phyloP scores from a whole-genome alignment of 345 rosid genomes.

The Anacardium occidentale region DNA sequence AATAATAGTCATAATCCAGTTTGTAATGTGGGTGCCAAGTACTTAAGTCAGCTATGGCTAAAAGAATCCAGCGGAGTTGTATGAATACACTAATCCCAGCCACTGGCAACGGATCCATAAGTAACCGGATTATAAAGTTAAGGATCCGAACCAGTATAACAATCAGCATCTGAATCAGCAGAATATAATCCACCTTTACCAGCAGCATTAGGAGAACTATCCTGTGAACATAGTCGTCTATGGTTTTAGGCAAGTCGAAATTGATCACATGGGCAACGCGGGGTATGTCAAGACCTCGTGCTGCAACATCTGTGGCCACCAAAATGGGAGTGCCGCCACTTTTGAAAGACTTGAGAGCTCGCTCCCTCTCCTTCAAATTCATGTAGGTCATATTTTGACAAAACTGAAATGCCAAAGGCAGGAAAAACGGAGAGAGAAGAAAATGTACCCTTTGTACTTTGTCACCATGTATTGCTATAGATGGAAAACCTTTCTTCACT shows the following conservation, averaged over 20 bases:
- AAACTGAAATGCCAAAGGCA: neutral
- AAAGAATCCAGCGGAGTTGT: neutral
- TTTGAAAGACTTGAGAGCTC: slow-evolving; percentile 47
- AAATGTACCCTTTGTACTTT: slow-evolving; percentile 46
- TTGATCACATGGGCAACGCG: slow-evolving; percentile 53
- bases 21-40: slow-evolving; percentile 42
- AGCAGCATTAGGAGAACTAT: slow-evolving; percentile 23
- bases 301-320: slow-evolving; percentile 66
- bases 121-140: too few relatives aligned
- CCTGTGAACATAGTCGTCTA: slow-evolving; percentile 56
- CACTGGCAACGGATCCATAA: too few relatives aligned
- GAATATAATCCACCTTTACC: neutral
- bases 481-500: slow-evolving; percentile 37
- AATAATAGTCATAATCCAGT: neutral
- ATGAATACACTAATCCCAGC: neutral
- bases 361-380: slow-evolving; percentile 46
- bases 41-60: slow-evolving; percentile 28
- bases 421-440: too few relatives aligned
- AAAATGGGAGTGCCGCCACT: slow-evolving; percentile 44
- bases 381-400: neutral
- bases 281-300: slow-evolving; percentile 54
- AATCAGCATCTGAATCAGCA: neutral
- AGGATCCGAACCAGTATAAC: neutral
- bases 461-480: slow-evolving; percentile 56
- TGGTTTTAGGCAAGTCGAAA: slow-evolving; percentile 47